Conservation (phyloP, 129 eudicot species). For the Centrapalus pauciflorus region DNA sequence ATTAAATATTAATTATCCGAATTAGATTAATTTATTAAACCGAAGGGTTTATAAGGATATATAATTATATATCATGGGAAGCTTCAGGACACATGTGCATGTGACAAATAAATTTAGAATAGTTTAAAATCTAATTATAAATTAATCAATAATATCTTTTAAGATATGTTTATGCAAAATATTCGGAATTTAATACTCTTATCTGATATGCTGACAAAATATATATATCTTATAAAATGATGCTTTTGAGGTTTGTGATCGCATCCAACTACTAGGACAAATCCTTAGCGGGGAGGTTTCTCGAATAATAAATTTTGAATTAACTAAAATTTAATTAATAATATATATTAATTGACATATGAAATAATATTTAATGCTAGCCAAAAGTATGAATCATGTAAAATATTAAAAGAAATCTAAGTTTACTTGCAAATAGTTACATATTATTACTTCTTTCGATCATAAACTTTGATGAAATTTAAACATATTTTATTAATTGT, state of each 20-base stretch:
- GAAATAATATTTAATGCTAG: no score
- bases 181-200: slow-evolving; percentile 14
- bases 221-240: no score
- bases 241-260: background rate
- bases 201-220: background rate
- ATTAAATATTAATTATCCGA: background rate
- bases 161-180: slow-evolving; percentile 2
- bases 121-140: background rate
- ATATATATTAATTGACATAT: no score
- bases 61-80: background rate
- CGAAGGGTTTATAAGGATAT: background rate
- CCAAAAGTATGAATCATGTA: no score
- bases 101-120: background rate
- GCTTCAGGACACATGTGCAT: background rate
- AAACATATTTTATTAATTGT: no score
- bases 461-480: no score
- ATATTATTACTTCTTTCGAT: no score
- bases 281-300: no score
- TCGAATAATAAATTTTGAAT: no score
- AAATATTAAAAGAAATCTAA: no score
- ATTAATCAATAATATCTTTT: slow-evolving; percentile 14
- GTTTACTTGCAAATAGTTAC: no score
- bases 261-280: slow-evolving; percentile 14
- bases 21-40: background rate
- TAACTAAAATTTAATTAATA: no score